Conservation (phyloP, 805 yeast species). For the Yamadazyma takamatsuzukensis region DNA sequence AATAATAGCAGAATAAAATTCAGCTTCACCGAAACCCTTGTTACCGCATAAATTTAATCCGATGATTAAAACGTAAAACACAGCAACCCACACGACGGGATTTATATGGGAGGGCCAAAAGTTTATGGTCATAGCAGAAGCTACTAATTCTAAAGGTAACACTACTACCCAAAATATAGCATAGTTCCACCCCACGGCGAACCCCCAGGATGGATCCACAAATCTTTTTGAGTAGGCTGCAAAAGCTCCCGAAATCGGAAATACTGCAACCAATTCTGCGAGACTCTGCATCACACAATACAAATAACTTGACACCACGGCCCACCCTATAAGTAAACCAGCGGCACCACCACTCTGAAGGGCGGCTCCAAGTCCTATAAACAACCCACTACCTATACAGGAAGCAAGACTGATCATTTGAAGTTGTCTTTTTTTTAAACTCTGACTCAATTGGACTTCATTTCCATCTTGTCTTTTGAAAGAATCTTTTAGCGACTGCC, state of each 20-base stretch:
- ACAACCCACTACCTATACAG: slow-evolving; percentile 40
- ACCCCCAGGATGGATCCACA: slow-evolving; percentile 43
- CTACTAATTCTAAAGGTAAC: slow-evolving; percentile 40
- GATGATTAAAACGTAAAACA: slow-evolving; percentile 35
- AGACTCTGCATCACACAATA: slow-evolving; percentile 43
- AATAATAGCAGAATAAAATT: slow-evolving; percentile 31
- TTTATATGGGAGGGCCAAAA: slow-evolving; percentile 38
- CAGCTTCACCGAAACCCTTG: slow-evolving; percentile 37
- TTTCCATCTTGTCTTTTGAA: slow-evolving; percentile 20
- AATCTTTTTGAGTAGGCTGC: slow-evolving; percentile 39
- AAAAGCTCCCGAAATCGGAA: slow-evolving; percentile 40
- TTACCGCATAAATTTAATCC: slow-evolving; percentile 32
- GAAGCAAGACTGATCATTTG: slow-evolving; percentile 42
- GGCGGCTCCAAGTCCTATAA: slow-evolving; percentile 38
- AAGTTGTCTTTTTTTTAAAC: slow-evolving; percentile 27
- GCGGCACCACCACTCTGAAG: slow-evolving; percentile 34
- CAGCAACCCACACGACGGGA: slow-evolving; percentile 39
- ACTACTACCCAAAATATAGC: slow-evolving; percentile 44
- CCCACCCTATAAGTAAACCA: slow-evolving; percentile 35
- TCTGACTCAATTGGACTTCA: slow-evolving; percentile 15
- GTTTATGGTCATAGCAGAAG: slow-evolving; percentile 37
- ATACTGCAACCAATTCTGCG: slow-evolving; percentile 36
- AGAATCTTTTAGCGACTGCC: slow-evolving; percentile 24
- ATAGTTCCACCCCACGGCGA: slow-evolving; percentile 45
- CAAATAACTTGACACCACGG: slow-evolving; percentile 35